Evolutionary conservation across 2,329 filamentous ascomycete genomes (phyloP), one percentile per base, ranked within the genome.

Genomic region (Ceratocystis cubensis): DNA sequence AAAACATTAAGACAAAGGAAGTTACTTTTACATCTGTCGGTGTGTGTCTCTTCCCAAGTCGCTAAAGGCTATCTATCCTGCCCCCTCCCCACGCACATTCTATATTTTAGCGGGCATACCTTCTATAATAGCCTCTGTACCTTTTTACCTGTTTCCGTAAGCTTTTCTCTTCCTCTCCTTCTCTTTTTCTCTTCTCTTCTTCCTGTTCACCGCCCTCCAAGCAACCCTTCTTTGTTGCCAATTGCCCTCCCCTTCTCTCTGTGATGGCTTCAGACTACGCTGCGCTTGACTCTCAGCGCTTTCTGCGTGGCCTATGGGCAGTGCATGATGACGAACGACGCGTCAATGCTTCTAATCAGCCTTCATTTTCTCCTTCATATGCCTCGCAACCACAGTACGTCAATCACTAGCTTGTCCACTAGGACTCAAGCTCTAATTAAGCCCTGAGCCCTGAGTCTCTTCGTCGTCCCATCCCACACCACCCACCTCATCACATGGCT

Each of bases 271-370:
- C 61, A 46, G 53, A 57, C 44, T 45, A 63, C 46, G 17, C 45
- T 48, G 64, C 53, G 15, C 61, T 63, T 63, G 17, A 63, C 13
- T 59, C 61, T 44, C 48, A 59, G 65, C 65, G 65, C 22, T 67
- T 64, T 57, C 61, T 67, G 46, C 48, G 46, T 48, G 61, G 50
- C n/a, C 30, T 67, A 22, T 64, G 48, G 61, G 33, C 61, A n/a
- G 50, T 15, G 20, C 65, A 67, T 28, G 2, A 28, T 53, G 65
- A 64, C 20, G 48, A 56, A 22, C 61, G 22, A 28, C 61, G 61
- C 61, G n/a, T 64, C 28, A 59, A 59, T 48, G 53, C 53, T 59
- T 59, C 28, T 30, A 41, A 1, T 10, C 8, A 3, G 10, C 22
- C 46, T 25, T 59, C 25, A 20, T 30, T 57, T 17, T 30, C 53